These are phyloP conservation scores for Tylopilus sp. DNA, from an alignment of 768 basidiomycete genomes.

Conservation along the genomic window DNA sequence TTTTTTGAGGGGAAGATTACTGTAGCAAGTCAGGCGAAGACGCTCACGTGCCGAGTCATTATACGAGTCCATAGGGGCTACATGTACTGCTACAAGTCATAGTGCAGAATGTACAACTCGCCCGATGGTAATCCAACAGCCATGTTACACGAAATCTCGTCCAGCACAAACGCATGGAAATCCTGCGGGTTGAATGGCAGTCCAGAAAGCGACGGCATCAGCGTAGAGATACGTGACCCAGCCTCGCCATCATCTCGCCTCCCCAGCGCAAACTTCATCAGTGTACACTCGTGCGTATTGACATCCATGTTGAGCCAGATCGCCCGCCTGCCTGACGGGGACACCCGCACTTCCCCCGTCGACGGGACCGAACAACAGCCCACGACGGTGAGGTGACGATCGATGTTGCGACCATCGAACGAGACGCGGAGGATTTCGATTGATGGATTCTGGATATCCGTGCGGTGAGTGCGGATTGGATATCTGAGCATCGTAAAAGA, in stretches of 20 bases:
- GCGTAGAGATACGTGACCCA: constrained; percentile 18
- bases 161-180: constrained; percentile 48
- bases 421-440: constrained; percentile 14
- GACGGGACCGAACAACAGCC: constrained; percentile 10
- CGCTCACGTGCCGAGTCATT: constrained; percentile 22
- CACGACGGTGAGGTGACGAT: constrained; percentile 1
- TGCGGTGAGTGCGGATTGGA: background rate
- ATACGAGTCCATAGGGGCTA: constrained; percentile 21
- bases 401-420: constrained; percentile 8
- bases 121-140: constrained; percentile 51
- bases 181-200: constrained; percentile 49
- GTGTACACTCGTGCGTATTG: constrained; percentile 36
- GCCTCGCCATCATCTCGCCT: constrained; percentile 8
- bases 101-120: constrained; percentile 46
- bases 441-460: background rate
- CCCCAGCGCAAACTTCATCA: constrained; percentile 49
- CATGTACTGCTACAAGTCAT: constrained; percentile 13
- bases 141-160: constrained; percentile 52
- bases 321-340: constrained; percentile 19
- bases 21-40: too few relatives aligned
- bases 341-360: constrained; percentile 14
- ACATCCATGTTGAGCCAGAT: constrained; percentile 14
- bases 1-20: too few relatives aligned
- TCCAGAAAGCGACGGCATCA: constrained; percentile 45
- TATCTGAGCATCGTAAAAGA: constrained; percentile 17